These are phyloP conservation scores for Candida namnaoensis DNA, from an alignment of 805 yeast genomes.

Conservation along the genomic window DNA sequence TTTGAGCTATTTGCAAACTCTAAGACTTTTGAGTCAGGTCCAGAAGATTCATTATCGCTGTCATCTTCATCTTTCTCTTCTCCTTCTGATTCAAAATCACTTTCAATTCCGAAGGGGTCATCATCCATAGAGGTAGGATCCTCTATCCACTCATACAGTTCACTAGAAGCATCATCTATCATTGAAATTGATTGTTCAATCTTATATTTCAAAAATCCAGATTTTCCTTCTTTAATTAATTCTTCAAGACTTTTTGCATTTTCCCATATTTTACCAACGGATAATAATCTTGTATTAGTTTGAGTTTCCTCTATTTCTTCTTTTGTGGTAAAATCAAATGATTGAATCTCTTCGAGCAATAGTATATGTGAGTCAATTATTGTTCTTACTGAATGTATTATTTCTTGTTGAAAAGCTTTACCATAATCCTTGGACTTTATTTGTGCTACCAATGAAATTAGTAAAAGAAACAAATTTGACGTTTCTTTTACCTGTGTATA, in stretches of 20 bases:
- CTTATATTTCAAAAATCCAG: constrained; percentile 41
- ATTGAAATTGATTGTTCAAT: constrained; percentile 35
- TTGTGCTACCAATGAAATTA: constrained; percentile 36
- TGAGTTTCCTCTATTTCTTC: constrained; percentile 15
- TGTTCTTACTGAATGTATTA: constrained; percentile 8
- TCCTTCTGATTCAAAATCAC: constrained; percentile 21
- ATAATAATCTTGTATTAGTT: constrained; percentile 36
- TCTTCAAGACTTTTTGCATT: constrained; percentile 41
- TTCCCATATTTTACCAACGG: constrained; percentile 70
- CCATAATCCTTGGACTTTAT: constrained; percentile 26
- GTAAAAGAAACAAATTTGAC: constrained; percentile 32
- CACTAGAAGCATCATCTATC: constrained; percentile 56
- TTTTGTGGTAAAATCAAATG: constrained; percentile 9
- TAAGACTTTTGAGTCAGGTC: constrained; percentile 25
- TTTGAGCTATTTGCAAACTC: constrained; percentile 40
- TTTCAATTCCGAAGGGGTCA: constrained; percentile 44
- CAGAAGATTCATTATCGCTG: constrained; percentile 11
- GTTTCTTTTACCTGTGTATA: constrained; percentile 37
- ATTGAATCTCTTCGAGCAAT: constrained; percentile 15
- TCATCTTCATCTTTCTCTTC: constrained; percentile 19
- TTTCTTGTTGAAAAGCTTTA: constrained; percentile 19
- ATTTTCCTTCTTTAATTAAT: constrained; percentile 38
- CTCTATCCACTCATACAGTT: constrained; percentile 61
- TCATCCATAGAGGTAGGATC: constrained; percentile 40
- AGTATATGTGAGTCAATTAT: constrained; percentile 9